A percentile compares a stretch with the other conserved stretches of the same genome.
Evolutionary conservation across 73 alveolate species (phyloP).

Genomic region (Paramecium tetraurelia): DNA sequence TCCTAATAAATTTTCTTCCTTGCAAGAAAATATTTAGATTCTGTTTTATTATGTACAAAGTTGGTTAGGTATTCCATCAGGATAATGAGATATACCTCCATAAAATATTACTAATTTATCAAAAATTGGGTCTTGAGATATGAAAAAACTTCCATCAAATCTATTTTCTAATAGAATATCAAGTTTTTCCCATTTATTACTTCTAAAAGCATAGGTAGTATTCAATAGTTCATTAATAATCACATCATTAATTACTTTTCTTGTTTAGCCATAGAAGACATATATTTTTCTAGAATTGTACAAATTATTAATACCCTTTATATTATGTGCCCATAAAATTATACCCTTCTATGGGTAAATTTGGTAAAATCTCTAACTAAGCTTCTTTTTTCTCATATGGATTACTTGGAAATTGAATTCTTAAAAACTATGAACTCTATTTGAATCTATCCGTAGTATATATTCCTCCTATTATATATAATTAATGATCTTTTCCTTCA

Average conservation of each 20-base stretch:
- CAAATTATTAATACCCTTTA: not conserved
- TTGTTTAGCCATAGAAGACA: slow-evolving; percentile 1
- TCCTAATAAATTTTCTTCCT: not conserved
- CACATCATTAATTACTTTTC: not conserved
- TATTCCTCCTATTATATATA: slow-evolving; percentile 20
- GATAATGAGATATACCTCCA: not conserved
- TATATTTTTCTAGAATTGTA: not conserved
- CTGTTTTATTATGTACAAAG: not conserved
- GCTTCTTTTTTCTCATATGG: not conserved
- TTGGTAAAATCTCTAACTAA: not conserved
- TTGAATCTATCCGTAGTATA: not conserved
- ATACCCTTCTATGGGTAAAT: not conserved
- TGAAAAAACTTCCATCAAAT: slow-evolving; percentile 36
- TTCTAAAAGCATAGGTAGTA: not conserved
- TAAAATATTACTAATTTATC: not conserved
- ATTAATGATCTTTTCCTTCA: not conserved
- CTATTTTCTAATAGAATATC: not conserved
- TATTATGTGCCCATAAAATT: slow-evolving; percentile 28
- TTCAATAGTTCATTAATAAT: not conserved
- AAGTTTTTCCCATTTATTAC: not conserved
- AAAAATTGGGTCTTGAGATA: not conserved
- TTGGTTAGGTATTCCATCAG: not conserved
- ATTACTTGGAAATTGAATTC: not conserved
- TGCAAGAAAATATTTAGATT: not conserved
- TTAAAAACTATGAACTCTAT: not conserved